Conservation (phyloP, 768 basidiomycete genomes). For the Suillus subaureus region DNA sequence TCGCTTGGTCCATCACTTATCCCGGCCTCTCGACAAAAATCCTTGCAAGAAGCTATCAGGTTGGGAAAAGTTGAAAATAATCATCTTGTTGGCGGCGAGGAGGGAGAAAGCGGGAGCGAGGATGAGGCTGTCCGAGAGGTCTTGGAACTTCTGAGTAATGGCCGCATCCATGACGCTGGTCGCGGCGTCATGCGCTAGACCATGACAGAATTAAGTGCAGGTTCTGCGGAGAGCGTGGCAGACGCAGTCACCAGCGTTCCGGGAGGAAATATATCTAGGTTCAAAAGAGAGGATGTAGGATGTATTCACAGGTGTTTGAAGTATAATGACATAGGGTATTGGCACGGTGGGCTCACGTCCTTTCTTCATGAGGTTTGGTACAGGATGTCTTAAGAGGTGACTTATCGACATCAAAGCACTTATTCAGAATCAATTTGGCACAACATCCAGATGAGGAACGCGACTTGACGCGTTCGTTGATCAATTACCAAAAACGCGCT, state of each 20-base stretch:
- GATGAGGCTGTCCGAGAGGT: constrained; percentile 51
- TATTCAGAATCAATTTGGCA: background rate
- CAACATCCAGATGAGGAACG: constrained; percentile 3
- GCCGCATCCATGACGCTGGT: constrained; percentile 50
- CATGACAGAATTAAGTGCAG: constrained; percentile 16
- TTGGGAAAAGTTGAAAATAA: constrained; percentile 58
- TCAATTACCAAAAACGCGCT: constrained; percentile 36
- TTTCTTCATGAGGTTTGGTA: no score
- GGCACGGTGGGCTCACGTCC: no score
- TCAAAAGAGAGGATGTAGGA: constrained; percentile 33
- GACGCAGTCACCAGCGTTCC: background rate
- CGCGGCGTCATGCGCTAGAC: constrained; percentile 27
- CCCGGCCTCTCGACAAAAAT: constrained; percentile 47
- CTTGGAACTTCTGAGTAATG: constrained; percentile 51
- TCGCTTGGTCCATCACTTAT: constrained; percentile 45
- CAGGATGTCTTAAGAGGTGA: no score
- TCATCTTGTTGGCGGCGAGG: constrained; percentile 52
- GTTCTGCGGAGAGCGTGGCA: background rate
- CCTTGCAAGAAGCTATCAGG: constrained; percentile 53
- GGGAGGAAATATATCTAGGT: constrained; percentile 32
- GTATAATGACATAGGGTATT: no score
- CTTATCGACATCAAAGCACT: no score
- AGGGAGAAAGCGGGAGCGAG: constrained; percentile 57
- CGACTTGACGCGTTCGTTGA: constrained; percentile 25
- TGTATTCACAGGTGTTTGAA: no score